Evolutionary conservation across 352 stramenopile species (phyloP), one percentile per base, ranked within the genome.

Genomic region (Globisporangium viniferum): DNA sequence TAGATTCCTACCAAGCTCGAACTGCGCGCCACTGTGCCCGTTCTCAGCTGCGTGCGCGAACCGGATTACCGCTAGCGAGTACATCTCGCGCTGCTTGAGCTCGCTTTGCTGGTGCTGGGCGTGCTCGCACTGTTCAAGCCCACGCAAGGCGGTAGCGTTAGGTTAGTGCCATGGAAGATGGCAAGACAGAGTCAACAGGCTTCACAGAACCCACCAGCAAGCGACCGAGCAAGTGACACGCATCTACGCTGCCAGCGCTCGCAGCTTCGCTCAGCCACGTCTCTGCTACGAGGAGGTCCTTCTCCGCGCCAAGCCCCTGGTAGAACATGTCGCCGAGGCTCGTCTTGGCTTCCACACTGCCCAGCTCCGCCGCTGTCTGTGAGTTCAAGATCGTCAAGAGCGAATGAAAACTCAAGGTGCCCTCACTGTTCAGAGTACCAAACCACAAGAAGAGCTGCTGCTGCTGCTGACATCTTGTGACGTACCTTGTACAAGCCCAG

Each of bases 311-410:
- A 5, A 74, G 68, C 1, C 84, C 86, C 15, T 64, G 62, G 18
- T 83, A 71, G 66, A 80, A 74, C 78, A 91, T 90, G 68, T 88
- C 77, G 0, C 82, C 86, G n/a, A 94, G 65, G 41, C 81, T 91
- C 10, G 74, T 70, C 76, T 84, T 87, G 9, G 86, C 84, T 33
- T 77, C 61, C 4, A 68, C 54, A 63, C 73, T 83, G 7, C 72
- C 71, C 44, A 81, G 69, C 31, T 75, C 73, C n/a, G 84, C 82
- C 44, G 86, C 82, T 74, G 80, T 64, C 85, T 92, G 60, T 1
- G 60, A 27, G 35, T 24, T 46, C 18, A 46, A 46, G 27, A 33
- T 8, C 3, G 48, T 31, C 20, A 48, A 48, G 33, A 48, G 33
- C 18, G 9, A 35, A 48, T 49, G 56, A n/a, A 18, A 27, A 29